Percentiles rank a stretch among this genome's conserved stretches.
phyloP scores from a whole-genome alignment of 169 alveolate genomes.

The Eimeria falciformis region DNA sequence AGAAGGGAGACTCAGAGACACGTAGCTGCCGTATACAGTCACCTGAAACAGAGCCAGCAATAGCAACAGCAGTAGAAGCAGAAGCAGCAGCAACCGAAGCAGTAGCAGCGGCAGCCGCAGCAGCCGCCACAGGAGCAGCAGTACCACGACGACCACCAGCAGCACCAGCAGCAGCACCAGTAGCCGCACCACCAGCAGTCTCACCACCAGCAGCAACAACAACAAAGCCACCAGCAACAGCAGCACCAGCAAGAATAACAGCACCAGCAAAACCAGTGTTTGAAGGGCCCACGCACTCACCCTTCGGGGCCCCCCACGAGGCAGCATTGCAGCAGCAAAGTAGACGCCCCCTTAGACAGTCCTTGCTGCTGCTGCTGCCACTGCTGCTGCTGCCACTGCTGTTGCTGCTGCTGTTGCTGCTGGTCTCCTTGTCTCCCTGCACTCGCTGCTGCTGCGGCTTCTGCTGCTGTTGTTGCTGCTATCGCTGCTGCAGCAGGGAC shows the following conservation, averaged over 20 bases:
- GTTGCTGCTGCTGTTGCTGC: conserved; percentile 34
- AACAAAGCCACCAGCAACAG: not conserved
- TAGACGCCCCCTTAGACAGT: not conserved
- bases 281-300: not conserved
- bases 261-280: not conserved
- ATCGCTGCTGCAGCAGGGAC: not conserved
- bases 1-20: not conserved
- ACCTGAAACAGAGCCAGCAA: not conserved
- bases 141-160: too few relatives aligned
- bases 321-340: conserved; percentile 53
- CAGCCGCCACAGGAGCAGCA: not conserved
- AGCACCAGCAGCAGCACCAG: not conserved
- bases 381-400: conserved; percentile 10
- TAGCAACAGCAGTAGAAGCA: not conserved
- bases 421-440: not conserved
- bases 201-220: not conserved
- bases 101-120: not conserved
- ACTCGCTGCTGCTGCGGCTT: not conserved
- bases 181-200: not conserved
- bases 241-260: not conserved
- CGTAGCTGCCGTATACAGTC: not conserved
- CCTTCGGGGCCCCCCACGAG: conserved; percentile 28
- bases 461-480: conserved; percentile 26
- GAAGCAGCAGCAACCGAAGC: conserved; percentile 30
- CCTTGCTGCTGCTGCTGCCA: conserved; percentile 64